These are phyloP conservation scores for Saturnispora galanensis DNA, from an alignment of 805 yeast genomes.

Conservation along the genomic window DNA sequence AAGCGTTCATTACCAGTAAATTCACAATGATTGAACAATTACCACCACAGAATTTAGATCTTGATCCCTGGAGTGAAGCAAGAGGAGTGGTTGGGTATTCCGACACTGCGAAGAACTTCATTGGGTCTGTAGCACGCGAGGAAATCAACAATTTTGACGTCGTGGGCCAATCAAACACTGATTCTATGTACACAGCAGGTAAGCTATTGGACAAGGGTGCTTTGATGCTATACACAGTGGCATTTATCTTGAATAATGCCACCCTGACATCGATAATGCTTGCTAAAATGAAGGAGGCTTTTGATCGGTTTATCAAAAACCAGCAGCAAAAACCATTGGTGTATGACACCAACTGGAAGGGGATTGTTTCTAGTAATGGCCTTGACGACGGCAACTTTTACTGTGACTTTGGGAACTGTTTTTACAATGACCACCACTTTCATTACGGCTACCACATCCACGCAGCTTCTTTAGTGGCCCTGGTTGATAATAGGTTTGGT, in stretches of 20 bases:
- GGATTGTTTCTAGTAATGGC: conserved; percentile 62
- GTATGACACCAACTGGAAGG: conserved; percentile 75
- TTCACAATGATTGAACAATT: conserved; percentile 22
- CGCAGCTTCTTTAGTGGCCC: conserved; percentile 73
- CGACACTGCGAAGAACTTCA: conserved; percentile 30
- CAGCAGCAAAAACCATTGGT: conserved; percentile 61
- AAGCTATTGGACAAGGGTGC: conserved; percentile 87
- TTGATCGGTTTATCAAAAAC: conserved; percentile 60
- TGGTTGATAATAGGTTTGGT: conserved; percentile 44
- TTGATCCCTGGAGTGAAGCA: conserved; percentile 52
- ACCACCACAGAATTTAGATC: conserved; percentile 27
- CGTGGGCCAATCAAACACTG: conserved; percentile 47
- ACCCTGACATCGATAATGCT: conserved; percentile 42
- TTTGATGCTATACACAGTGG: conserved; percentile 64
- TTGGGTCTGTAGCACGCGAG: conserved; percentile 37
- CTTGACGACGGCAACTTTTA: conserved; percentile 27
- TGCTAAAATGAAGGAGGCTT: conserved; percentile 53
- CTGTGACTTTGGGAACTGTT: conserved; percentile 59
- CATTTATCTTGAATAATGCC: conserved; percentile 51
- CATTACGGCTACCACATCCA: conserved; percentile 79
- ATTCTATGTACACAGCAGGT: conserved; percentile 88
- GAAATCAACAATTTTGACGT: conserved; percentile 49
- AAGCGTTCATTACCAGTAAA: conserved; percentile 31
- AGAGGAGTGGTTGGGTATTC: conserved; percentile 28
- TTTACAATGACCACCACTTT: conserved; percentile 81